Percentiles rank a stretch among this genome's conserved stretches.
Evolutionary conservation across 2,329 filamentous ascomycete genomes (phyloP).

Genomic region (Colletotrichum tabaci): DNA sequence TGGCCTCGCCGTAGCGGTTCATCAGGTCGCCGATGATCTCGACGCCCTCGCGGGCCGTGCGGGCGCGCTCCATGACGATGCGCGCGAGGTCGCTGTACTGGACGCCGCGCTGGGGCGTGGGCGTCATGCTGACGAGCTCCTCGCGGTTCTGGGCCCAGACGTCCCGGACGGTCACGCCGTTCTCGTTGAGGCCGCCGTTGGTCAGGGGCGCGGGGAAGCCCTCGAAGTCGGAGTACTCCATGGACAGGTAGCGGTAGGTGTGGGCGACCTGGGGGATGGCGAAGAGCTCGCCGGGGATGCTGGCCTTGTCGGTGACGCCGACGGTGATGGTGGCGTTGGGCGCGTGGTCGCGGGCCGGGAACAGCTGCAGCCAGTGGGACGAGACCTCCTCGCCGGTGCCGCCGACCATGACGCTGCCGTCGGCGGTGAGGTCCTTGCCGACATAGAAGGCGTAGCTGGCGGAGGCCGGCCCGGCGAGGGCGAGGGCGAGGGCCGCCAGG

Average conservation of each 20-base stretch:
- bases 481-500: constrained; percentile 37
- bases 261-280: constrained; percentile 47
- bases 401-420: constrained; percentile 59
- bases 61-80: constrained; percentile 57
- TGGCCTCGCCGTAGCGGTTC: constrained; percentile 56
- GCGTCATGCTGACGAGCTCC: constrained; percentile 58
- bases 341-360: constrained; percentile 57
- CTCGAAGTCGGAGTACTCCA: constrained; percentile 55
- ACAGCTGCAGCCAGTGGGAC: constrained; percentile 62
- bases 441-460: constrained; percentile 66
- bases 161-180: constrained; percentile 57
- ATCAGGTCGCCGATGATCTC: constrained; percentile 58
- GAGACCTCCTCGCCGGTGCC: constrained; percentile 64
- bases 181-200: constrained; percentile 60
- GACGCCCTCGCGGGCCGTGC: constrained; percentile 57
- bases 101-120: constrained; percentile 56
- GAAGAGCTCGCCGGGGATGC: constrained; percentile 50
- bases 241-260: constrained; percentile 49
- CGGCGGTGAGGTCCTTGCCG: constrained; percentile 59
- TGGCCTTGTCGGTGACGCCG: constrained; percentile 57
- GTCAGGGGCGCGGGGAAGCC: constrained; percentile 60
- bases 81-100: constrained; percentile 59
- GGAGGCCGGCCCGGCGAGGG: constrained; percentile 41
- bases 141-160: constrained; percentile 58
- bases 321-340: constrained; percentile 59